Conservation (phyloP, 352 stramenopile genomes). For the Globisporangium sylvaticum region DNA sequence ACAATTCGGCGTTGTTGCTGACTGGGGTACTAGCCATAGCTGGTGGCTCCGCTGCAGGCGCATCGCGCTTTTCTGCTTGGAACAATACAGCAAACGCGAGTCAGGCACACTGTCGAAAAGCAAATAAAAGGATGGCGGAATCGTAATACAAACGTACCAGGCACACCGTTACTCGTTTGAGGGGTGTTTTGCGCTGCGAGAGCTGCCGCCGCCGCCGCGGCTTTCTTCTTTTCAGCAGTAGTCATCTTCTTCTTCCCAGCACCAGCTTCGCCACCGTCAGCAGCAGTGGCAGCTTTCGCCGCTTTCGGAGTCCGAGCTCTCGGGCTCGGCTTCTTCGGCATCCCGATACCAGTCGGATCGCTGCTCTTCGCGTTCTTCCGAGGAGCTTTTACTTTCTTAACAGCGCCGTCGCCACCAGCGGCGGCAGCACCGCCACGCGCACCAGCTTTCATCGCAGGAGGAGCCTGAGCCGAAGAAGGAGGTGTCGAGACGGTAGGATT, state of each 20-base stretch:
- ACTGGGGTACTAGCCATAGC: background rate
- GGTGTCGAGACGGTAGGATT: too few relatives aligned
- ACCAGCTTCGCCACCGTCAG: slow-evolving; percentile 22
- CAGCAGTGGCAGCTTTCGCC: slow-evolving; percentile 13
- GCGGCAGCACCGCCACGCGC: background rate
- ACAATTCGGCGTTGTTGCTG: slow-evolving; percentile 14
- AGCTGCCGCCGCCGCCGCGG: background rate
- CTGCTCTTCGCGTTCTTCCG: slow-evolving; percentile 25
- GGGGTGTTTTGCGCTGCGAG: background rate
- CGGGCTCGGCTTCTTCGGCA: slow-evolving; percentile 31
- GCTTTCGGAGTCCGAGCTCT: slow-evolving; percentile 23
- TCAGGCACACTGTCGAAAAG: background rate
- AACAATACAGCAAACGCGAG: background rate
- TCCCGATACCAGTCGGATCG: slow-evolving; percentile 1
- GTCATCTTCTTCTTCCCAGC: slow-evolving; percentile 16
- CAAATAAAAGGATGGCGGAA: background rate
- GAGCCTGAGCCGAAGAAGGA: background rate
- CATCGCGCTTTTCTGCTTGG: background rate
- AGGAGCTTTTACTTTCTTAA: background rate
- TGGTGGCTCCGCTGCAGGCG: background rate
- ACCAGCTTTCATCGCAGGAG: background rate
- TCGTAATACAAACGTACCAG: background rate
- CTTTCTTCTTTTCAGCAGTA: slow-evolving; percentile 17
- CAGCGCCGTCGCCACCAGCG: background rate
- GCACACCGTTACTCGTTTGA: background rate